phyloP scores from a whole-genome alignment of 495 filamentous ascomycete species.

The Podospora conica region DNA sequence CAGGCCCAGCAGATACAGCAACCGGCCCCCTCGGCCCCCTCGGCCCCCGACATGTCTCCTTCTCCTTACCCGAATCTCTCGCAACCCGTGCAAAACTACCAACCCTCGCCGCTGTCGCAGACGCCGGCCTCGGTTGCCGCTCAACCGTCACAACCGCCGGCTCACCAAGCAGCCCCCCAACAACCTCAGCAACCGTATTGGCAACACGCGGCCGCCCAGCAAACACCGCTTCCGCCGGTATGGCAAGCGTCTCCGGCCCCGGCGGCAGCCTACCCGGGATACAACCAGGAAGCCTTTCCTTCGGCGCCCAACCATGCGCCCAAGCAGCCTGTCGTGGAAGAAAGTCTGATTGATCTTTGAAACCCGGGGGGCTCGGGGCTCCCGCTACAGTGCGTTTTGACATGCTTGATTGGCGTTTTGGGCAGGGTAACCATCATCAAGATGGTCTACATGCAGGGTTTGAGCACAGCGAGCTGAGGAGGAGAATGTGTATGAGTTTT shows the following conservation, averaged over 20 bases:
- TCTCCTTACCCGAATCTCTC: conserved; percentile 44
- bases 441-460: neutral
- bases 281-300: conserved; percentile 60
- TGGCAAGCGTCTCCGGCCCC: conserved; percentile 35
- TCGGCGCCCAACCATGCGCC: conserved; percentile 56
- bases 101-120: conserved; percentile 34
- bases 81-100: conserved; percentile 35
- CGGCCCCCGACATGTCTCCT: conserved; percentile 28
- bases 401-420: neutral
- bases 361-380: neutral
- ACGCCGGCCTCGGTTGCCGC: conserved; percentile 34
- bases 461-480: neutral
- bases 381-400: neutral
- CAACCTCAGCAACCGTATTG: conserved; percentile 35
- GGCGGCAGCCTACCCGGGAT: conserved; percentile 44
- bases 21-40: conserved; percentile 27
- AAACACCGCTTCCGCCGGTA: conserved; percentile 35
- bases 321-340: conserved; percentile 64
- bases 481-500: neutral
- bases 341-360: conserved; percentile 85
- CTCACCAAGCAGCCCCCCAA: conserved; percentile 24
- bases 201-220: conserved; percentile 34
- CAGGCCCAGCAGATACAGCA: conserved; percentile 30
- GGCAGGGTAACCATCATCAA: neutral
- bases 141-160: conserved; percentile 36